A percentile compares a stretch with the other conserved stretches of the same genome.
Evolutionary conservation across 306 rosid species (phyloP).

Genomic region (Begonia loranthoides): DNA sequence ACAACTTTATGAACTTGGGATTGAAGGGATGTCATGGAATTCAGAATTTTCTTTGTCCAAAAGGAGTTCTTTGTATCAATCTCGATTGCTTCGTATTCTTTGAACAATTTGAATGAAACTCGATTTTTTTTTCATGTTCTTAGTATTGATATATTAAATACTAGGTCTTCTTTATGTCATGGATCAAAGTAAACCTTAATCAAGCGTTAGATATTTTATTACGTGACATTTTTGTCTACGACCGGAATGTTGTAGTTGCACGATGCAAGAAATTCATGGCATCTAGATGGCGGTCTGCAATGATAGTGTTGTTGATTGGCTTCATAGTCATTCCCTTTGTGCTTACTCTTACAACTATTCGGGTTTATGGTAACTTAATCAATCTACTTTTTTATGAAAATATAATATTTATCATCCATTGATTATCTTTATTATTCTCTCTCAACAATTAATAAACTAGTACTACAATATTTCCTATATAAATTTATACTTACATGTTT

Average conservation of each 20-base stretch:
- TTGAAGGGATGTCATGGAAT: conserved; percentile 52
- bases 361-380: conserved; percentile 60
- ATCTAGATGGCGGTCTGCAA: conserved; percentile 92
- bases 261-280: conserved; percentile 57
- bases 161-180: too few relatives aligned
- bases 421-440: too few relatives aligned
- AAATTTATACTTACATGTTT: too few relatives aligned
- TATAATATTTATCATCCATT: not conserved
- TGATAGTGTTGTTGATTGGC: conserved; percentile 42
- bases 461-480: too few relatives aligned
- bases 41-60: conserved; percentile 61
- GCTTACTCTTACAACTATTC: conserved; percentile 58
- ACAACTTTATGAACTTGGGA: conserved; percentile 48
- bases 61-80: conserved; percentile 91
- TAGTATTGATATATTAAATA: too few relatives aligned
- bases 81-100: conserved; percentile 95
- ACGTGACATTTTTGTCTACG: conserved; percentile 71
- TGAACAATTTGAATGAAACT: too few relatives aligned
- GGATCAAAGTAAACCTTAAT: conserved; percentile 44
- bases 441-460: too few relatives aligned
- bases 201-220: conserved; percentile 45
- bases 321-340: conserved; percentile 59
- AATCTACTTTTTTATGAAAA: not conserved
- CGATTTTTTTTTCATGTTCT: not conserved
- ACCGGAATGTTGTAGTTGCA: conserved; percentile 54